These are phyloP conservation scores for Bipolaris bicolor DNA, from an alignment of 2,329 filamentous ascomycete species.

Conservation along the genomic window DNA sequence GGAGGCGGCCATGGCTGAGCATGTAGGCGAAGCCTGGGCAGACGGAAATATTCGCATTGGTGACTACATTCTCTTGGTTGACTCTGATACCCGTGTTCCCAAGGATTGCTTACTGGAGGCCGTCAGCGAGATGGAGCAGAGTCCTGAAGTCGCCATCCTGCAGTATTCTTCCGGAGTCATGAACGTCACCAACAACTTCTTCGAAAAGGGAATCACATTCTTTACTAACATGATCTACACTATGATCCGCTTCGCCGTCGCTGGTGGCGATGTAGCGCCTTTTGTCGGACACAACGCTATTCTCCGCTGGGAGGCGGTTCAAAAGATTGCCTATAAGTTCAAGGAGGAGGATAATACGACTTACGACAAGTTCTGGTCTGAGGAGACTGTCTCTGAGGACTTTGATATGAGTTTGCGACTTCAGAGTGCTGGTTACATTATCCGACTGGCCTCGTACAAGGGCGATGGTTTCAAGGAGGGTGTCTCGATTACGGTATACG, in stretches of 20 bases:
- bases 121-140: conserved; percentile 81
- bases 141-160: conserved; percentile 77
- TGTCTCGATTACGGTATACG: conserved; percentile 74
- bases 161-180: conserved; percentile 74
- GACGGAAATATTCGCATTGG: conserved; percentile 86
- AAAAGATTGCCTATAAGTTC: conserved; percentile 56
- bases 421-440: conserved; percentile 70
- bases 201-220: conserved; percentile 78
- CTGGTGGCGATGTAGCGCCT: conserved; percentile 73
- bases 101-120: conserved; percentile 78
- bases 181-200: conserved; percentile 74
- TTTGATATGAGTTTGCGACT: conserved; percentile 77
- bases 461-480: conserved; percentile 75
- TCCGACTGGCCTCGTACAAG: conserved; percentile 72
- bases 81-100: conserved; percentile 54
- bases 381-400: conserved; percentile 77
- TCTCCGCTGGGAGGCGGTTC: conserved; percentile 70
- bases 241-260: conserved; percentile 72
- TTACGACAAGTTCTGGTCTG: conserved; percentile 73
- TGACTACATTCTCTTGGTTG: conserved; percentile 77
- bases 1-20: conserved; percentile 67
- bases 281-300: conserved; percentile 82
- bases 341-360: conserved; percentile 50
- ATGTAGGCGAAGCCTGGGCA: conserved; percentile 73
- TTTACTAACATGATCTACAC: conserved; percentile 81